Evolutionary conservation across 1,284 basidiomycete genomes (phyloP).

Genomic region (Leccinum subspadiceum): DNA sequence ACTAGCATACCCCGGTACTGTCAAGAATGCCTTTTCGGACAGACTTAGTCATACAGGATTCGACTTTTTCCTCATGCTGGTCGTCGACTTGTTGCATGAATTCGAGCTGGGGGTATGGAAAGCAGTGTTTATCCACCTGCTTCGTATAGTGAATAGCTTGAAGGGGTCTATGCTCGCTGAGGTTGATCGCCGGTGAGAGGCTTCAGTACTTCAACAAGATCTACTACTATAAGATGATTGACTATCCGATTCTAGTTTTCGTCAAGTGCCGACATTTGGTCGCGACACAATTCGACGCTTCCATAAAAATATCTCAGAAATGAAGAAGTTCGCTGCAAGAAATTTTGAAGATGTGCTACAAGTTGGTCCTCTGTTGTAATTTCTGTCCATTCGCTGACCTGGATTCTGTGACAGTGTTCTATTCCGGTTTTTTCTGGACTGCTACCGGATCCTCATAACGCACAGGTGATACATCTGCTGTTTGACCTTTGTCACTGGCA

Average conservation of each 20-base stretch:
- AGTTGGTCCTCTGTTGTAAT: no score
- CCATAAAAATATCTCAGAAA: no score
- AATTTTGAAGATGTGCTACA: no score
- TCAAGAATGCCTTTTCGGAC: neutral
- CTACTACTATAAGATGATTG: no score
- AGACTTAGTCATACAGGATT: neutral
- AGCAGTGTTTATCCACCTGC: neutral
- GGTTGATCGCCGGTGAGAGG: neutral
- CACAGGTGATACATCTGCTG: neutral
- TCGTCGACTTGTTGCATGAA: neutral
- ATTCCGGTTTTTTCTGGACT: neutral
- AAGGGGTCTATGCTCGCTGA: neutral
- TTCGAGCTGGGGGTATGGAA: neutral
- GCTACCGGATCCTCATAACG: neutral
- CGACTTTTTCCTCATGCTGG: neutral
- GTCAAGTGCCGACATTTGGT: neutral
- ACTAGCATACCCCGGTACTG: no score
- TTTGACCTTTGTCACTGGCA: no score
- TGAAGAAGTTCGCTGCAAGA: no score
- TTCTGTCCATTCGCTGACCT: no score
- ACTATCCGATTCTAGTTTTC: neutral
- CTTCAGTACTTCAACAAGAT: no score
- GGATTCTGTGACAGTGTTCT: neutral
- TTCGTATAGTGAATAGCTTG: neutral
- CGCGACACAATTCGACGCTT: no score